Conservation (phyloP, 2,329 filamentous ascomycete genomes). For the Aspergillus eucalypticola region DNA sequence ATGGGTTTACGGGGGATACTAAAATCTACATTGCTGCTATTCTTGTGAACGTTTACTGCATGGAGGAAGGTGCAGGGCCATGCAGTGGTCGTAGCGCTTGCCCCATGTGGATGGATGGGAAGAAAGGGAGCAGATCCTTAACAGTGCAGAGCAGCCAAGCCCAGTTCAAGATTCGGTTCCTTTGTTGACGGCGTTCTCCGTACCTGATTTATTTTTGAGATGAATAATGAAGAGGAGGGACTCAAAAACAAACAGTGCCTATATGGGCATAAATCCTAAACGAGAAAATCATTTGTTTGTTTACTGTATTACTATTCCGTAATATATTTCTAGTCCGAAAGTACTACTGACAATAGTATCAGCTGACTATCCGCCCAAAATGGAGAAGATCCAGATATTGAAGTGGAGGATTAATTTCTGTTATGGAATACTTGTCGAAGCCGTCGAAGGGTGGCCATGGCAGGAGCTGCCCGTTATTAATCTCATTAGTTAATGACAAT, state of each 20-base stretch:
- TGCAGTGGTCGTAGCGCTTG: conserved; percentile 8
- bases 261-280: too few species aligned
- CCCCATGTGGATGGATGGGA: conserved; percentile 8
- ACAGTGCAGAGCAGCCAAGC: conserved; percentile 3
- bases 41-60: not conserved
- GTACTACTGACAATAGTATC: conserved; percentile 4
- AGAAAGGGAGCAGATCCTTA: conserved; percentile 1
- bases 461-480: conserved; percentile 6
- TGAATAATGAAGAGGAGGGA: not conserved
- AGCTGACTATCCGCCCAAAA: not conserved
- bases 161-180: not conserved
- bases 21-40: not conserved
- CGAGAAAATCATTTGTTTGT: not conserved
- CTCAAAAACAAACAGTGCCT: too few species aligned
- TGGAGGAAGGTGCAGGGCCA: conserved; percentile 3
- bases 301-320: not conserved
- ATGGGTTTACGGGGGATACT: not conserved
- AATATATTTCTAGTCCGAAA: not conserved
- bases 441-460: conserved; percentile 12
- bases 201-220: not conserved
- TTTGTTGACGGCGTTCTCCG: conserved; percentile 1
- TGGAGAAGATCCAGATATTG: conserved; percentile 7
- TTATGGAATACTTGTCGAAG: conserved; percentile 19
- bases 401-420: conserved; percentile 13
- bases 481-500: not conserved